These are phyloP conservation scores for Solanum hybrid DNA, from an alignment of 305 asterid species.

Conservation along the genomic window DNA sequence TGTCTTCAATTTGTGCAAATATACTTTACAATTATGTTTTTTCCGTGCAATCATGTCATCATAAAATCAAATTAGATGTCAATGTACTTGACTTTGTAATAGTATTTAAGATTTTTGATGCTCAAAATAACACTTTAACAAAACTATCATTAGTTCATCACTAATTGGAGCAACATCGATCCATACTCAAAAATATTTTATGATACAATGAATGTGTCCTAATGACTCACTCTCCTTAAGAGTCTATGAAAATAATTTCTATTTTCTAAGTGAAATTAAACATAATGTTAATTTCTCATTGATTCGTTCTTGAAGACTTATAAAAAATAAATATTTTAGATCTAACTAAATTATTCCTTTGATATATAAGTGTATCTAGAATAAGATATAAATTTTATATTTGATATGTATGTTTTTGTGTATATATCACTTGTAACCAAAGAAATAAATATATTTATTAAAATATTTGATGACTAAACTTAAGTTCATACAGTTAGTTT, in stretches of 20 bases:
- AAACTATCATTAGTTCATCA: neutral
- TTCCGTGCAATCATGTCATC: neutral
- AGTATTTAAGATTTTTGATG: neutral
- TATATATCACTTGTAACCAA: neutral
- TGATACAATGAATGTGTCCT: no score
- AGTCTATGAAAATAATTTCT: no score
- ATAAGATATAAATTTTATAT: no score
- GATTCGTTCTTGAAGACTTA: no score
- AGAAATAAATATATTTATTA: neutral
- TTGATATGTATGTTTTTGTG: neutral
- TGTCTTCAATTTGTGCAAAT: no score
- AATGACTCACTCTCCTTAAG: no score
- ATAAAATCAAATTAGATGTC: neutral
- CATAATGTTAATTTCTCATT: no score
- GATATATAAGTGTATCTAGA: no score
- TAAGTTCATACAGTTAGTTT: neutral
- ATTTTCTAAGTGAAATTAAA: no score
- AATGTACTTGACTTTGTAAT: neutral
- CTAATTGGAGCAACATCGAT: neutral
- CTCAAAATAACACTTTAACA: neutral
- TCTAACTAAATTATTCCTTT: no score
- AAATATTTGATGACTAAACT: neutral
- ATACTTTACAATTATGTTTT: no score
- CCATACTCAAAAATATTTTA: neutral
- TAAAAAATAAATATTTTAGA: no score